Base-by-base conservation (phyloP, 2,329 filamentous ascomycete species). In the Orbilia quercus region DNA sequence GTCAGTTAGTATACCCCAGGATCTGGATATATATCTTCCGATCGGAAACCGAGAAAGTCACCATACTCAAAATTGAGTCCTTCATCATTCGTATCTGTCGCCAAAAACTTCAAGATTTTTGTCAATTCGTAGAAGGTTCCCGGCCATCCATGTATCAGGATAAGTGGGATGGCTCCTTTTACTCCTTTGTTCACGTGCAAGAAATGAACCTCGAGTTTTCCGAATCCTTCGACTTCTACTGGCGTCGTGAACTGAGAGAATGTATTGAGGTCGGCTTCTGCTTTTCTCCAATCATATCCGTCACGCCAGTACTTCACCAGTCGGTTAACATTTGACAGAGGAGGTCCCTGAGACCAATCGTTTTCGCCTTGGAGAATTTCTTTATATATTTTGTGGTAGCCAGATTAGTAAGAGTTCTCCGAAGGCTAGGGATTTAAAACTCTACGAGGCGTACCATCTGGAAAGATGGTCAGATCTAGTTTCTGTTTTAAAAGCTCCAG, bases 101-200 rank as follows among this genome's bases (percentile, higher is more conserved):
- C 50, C 6, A 72, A 28, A 20, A 53, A 23, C n/a, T 82, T 83
- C 5, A 92, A 81, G 48, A 91, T 81, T 77, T 89, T 90, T 18
- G 81, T 80, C 1, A 87, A 87, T 80, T 91, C 89, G 50, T 89
- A 78, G 78, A 90, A 91, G 75, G 85, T 88, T 0, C 90, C 89
- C 0, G 90, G 90, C 86, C 87, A 90, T 12, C 88, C 88, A 78
- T 91, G 89, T n/a, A 84, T 82, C 78, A 91, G 90, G 0, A 91
- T 79, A 28, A 91, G 78, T 0, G 89, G 89, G 44, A 91, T 85
- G 1, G 87, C 87, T 18, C 82, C 82, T 0, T 82, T 76, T 1
- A 81, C 81, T 1, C 80, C 77, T 76, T 84, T 87, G 58, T 79
- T 82, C 75, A 88, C 82, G 77, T 90, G 86, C 1, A 91, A 79